Base-by-base conservation (phyloP, 371 early-diverging fungal genomes). In the Rhizopus sp. region DNA sequence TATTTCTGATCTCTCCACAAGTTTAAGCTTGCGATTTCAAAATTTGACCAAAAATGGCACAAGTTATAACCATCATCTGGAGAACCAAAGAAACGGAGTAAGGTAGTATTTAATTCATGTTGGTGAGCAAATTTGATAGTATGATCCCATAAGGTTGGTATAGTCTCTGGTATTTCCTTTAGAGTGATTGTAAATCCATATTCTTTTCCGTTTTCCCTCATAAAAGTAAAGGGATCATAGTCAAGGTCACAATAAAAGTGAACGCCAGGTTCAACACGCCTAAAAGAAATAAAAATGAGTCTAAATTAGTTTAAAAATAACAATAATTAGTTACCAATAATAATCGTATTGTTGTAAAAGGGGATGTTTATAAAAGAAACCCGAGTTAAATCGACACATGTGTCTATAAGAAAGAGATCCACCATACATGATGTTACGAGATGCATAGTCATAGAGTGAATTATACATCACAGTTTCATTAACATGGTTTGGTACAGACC, bases 251-350 rank as follows among this genome's bases (percentile, higher is more conserved):
- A 98, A 56, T 82, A 88, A 59, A 92, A 95, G 30, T 85, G 77
- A 5, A 96, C 95, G 10, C 87, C 92, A 7, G 98, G 98, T 67
- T 98, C 98, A 4, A 98, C 85, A 23, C 99, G 76, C 98, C 98
- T 97, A 77, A 90, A 92, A 64, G 50, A 41, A 31, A 5, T 31
- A 8, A 49, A 16, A 37, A 16, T 10, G n/a, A 45, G 32, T 17
- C 44, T 15, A 42, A 13, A 17, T 42, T 47, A 37, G 1, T 17
- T 37, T 45, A n/a, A 7, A 44, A 8, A 37, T 52, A 32, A 5
- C 41, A 15, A 37, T 10, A 35, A 49, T 9, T 31, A 57, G 56
- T 81, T 80, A 77, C 98, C 98, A 98, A 76, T 95, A 98, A 73
- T 89, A 98, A 50, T 95, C 90, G 55, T 91, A 92, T 59, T 87